phyloP scores from a whole-genome alignment of 495 filamentous ascomycete genomes.

The Neurospora discreta region DNA sequence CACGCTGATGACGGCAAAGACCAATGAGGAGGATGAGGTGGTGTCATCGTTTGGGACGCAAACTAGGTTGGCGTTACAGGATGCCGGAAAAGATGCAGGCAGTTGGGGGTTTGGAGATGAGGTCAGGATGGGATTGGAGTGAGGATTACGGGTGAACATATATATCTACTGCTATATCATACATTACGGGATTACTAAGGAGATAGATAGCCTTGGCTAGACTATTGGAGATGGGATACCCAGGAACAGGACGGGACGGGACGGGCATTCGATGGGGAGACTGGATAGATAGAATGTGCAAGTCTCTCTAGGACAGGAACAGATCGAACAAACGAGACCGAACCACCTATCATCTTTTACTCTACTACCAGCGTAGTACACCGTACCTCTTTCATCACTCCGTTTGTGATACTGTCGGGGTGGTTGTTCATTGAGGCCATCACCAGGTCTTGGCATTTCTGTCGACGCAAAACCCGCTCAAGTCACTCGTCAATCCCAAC shows the following conservation, averaged over 20 bases:
- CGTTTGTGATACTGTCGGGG: background rate
- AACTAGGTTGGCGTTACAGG: conserved; percentile 19
- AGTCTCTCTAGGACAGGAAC: background rate
- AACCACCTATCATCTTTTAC: background rate
- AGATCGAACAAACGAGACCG: background rate
- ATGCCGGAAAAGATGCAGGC: conserved; percentile 16
- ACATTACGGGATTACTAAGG: background rate
- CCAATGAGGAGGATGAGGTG: conserved; percentile 20
- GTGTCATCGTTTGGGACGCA: conserved; percentile 13
- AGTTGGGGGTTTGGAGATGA: conserved; percentile 30
- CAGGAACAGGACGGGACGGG: background rate
- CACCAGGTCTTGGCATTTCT: background rate
- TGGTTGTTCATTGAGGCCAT: background rate
- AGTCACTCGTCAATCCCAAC: background rate
- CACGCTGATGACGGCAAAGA: background rate
- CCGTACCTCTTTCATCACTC: background rate
- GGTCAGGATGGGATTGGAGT: conserved; percentile 29
- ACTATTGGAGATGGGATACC: background rate
- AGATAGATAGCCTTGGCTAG: background rate
- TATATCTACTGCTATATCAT: background rate
- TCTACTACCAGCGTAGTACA: no score
- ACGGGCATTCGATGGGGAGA: background rate
- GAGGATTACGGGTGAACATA: background rate
- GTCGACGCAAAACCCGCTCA: background rate
- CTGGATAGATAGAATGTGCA: background rate